A percentile compares a stretch with the other conserved stretches of the same genome.
Evolutionary conservation across 2,329 filamentous ascomycete species (phyloP).

Genomic region (Penicillium polonicum): DNA sequence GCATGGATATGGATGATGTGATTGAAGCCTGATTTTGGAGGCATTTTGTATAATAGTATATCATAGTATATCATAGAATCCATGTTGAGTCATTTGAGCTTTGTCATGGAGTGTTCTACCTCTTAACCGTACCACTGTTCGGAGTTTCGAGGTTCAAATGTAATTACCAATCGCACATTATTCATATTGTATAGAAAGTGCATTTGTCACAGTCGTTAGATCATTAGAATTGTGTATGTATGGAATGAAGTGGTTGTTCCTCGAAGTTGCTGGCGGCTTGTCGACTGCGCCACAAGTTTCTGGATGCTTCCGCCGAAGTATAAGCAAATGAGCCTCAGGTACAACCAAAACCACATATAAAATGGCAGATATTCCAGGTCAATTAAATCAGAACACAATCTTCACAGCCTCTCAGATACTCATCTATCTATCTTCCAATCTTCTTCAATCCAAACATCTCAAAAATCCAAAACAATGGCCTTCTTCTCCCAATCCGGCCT

Average conservation of each 20-base stretch:
- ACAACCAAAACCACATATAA: not conserved
- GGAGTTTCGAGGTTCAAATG: not conserved
- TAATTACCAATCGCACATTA: not conserved
- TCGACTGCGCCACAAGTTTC: slow-evolving; percentile 18
- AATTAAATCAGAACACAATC: slow-evolving; percentile 2
- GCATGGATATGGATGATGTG: not conserved
- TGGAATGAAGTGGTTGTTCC: slow-evolving; percentile 3
- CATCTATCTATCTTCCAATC: slow-evolving; percentile 12
- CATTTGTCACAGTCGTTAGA: not conserved
- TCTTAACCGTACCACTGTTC: no score
- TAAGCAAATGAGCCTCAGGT: not conserved
- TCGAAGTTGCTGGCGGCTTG: slow-evolving; percentile 15
- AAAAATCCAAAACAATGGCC: slow-evolving; percentile 34
- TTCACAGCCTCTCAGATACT: slow-evolving; percentile 1
- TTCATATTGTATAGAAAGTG: not conserved
- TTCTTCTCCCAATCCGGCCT: slow-evolving; percentile 43
- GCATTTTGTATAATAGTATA: slow-evolving; percentile 2
- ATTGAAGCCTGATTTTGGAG: not conserved
- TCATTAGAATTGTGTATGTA: not conserved
- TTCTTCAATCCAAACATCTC: not conserved
- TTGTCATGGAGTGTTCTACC: not conserved
- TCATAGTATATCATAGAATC: not conserved
- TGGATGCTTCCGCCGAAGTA: slow-evolving; percentile 18
- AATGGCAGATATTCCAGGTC: not conserved
- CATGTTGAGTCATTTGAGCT: not conserved